phyloP scores from a whole-genome alignment of 176 grass and related monocot species.

The Rhynchospora tenuis region DNA sequence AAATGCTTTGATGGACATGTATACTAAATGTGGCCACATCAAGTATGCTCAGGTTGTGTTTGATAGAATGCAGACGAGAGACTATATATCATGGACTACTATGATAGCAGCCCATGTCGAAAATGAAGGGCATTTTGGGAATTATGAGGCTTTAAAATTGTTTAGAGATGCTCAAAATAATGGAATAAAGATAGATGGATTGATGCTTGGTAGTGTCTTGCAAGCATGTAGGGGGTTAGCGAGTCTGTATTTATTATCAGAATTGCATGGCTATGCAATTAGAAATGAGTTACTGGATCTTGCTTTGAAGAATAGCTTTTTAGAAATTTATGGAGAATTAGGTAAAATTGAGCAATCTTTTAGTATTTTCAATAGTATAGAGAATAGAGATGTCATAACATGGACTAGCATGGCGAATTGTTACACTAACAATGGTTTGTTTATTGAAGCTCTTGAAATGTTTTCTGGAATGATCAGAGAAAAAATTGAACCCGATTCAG shows the following conservation, averaged over 20 bases:
- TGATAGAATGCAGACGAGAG: slow-evolving; percentile 45
- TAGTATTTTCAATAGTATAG: slow-evolving; percentile 46
- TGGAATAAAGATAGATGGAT: slow-evolving; percentile 49
- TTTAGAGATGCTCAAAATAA: slow-evolving; percentile 40
- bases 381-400: slow-evolving; percentile 65
- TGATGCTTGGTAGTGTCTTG: slow-evolving; percentile 86
- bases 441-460: slow-evolving; percentile 55
- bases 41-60: slow-evolving; percentile 43
- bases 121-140: slow-evolving; percentile 22
- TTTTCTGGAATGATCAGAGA: slow-evolving; percentile 56
- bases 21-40: slow-evolving; percentile 47
- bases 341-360: slow-evolving; percentile 35
- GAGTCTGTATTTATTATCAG: slow-evolving; percentile 37
- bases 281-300: slow-evolving; percentile 68
- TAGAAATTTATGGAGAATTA: slow-evolving; percentile 59
- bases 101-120: slow-evolving; percentile 57
- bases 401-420: slow-evolving; percentile 91
- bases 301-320: slow-evolving; percentile 55
- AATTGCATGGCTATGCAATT: slow-evolving; percentile 66
- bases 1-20: slow-evolving; percentile 93
- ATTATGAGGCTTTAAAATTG: slow-evolving; percentile 47
- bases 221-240: slow-evolving; percentile 48
- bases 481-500: slow-evolving; percentile 52
- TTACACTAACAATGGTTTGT: slow-evolving; percentile 29
- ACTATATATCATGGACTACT: slow-evolving; percentile 78